These are phyloP conservation scores for Candida incommunis DNA, from an alignment of 805 yeast genomes.

Conservation along the genomic window DNA sequence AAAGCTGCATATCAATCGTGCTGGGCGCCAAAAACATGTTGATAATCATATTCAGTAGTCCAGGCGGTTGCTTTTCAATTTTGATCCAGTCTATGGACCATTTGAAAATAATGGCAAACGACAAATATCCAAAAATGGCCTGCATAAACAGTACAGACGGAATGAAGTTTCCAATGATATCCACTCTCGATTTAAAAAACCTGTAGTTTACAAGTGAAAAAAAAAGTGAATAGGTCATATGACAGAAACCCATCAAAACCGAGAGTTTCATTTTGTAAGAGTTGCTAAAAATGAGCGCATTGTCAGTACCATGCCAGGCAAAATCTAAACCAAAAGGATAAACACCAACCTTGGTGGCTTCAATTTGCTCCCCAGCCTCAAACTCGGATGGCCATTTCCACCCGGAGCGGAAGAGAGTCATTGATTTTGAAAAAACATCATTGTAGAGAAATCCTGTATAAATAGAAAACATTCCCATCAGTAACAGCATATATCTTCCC, in stretches of 20 bases:
- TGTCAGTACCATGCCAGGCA: slow-evolving; percentile 96
- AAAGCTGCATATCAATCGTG: slow-evolving; percentile 61
- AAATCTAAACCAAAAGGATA: slow-evolving; percentile 84
- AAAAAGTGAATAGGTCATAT: slow-evolving; percentile 80
- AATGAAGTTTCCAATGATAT: slow-evolving; percentile 79
- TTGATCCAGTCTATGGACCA: slow-evolving; percentile 91
- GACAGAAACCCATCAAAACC: slow-evolving; percentile 83
- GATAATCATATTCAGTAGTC: slow-evolving; percentile 85
- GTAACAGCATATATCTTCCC: slow-evolving; percentile 78
- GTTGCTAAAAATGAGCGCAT: slow-evolving; percentile 75
- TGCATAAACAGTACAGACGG: slow-evolving; percentile 94
- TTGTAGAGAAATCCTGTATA: slow-evolving; percentile 91
- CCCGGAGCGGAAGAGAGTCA: slow-evolving; percentile 76
- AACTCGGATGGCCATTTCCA: slow-evolving; percentile 75
- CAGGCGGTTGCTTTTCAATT: slow-evolving; percentile 72
- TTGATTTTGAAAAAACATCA: slow-evolving; percentile 82
- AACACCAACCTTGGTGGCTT: slow-evolving; percentile 45
- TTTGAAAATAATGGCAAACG: slow-evolving; percentile 76
- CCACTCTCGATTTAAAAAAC: slow-evolving; percentile 57
- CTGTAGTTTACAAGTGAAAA: slow-evolving; percentile 73
- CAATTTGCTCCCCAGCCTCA: slow-evolving; percentile 50
- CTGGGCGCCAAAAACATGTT: slow-evolving; percentile 95
- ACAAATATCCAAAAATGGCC: slow-evolving; percentile 85
- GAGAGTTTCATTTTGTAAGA: slow-evolving; percentile 96
- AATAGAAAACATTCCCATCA: slow-evolving; percentile 95